Evolutionary conservation across 2,329 filamentous ascomycete genomes (phyloP).

Genomic region (Cercospora sp.): DNA sequence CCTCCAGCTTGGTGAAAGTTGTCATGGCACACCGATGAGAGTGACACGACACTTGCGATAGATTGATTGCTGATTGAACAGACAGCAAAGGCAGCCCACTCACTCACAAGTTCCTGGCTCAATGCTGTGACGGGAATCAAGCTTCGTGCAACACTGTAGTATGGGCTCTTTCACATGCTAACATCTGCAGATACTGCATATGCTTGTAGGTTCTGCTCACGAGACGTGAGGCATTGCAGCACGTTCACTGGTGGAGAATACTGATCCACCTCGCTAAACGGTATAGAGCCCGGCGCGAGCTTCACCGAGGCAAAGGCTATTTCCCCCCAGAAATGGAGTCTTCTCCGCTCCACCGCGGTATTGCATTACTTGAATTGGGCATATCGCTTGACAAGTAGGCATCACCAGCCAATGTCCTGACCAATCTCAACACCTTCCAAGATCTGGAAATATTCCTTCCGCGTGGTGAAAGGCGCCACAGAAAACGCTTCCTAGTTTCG

Average conservation of each 20-base stretch:
- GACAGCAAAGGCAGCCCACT: neutral
- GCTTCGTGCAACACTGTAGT: neutral
- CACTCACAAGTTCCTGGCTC: neutral
- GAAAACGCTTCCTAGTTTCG: neutral
- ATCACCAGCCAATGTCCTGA: neutral
- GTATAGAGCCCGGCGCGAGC: neutral
- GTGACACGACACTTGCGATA: neutral
- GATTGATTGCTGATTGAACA: neutral
- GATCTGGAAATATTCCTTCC: conserved; percentile 18
- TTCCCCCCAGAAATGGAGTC: conserved; percentile 1
- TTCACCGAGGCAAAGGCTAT: conserved; percentile 7
- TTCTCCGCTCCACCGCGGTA: neutral
- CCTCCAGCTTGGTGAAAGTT: conserved; percentile 67
- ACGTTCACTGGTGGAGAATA: conserved; percentile 8
- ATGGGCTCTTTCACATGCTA: neutral
- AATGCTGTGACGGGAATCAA: neutral
- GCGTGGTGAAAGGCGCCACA: conserved; percentile 12
- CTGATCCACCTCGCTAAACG: conserved; percentile 2
- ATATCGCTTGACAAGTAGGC: neutral
- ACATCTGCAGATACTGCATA: neutral
- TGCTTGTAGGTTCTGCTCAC: neutral
- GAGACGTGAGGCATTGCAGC: neutral
- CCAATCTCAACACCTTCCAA: neutral
- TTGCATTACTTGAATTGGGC: neutral
- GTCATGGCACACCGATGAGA: conserved; percentile 51